Evolutionary conservation across 2,329 filamentous ascomycete species (phyloP).

Genomic region (Xylaria sp.): DNA sequence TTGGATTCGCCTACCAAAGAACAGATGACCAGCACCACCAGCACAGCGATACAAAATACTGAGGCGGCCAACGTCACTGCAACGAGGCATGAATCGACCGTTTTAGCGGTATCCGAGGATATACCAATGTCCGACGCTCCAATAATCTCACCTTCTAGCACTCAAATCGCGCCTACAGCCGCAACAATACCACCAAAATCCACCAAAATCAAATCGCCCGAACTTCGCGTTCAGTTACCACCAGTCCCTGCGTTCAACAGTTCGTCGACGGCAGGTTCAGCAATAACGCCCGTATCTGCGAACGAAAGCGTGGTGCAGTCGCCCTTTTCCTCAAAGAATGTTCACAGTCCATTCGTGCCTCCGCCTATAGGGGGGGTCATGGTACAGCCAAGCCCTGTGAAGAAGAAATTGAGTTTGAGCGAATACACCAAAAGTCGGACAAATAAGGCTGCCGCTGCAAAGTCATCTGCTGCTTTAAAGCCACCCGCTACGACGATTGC

Average conservation of each 20-base stretch:
- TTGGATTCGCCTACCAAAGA: conserved; percentile 46
- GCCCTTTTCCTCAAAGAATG: conserved; percentile 51
- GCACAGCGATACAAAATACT: conserved; percentile 1
- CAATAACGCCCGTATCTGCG: conserved; percentile 55
- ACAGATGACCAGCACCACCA: conserved; percentile 27
- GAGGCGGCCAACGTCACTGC: conserved; percentile 23
- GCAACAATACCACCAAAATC: conserved; percentile 2
- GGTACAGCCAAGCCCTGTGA: conserved; percentile 63
- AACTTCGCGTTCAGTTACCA: conserved; percentile 60
- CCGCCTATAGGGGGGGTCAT: conserved; percentile 50
- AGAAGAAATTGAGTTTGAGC: conserved; percentile 71
- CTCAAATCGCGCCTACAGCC: conserved; percentile 8
- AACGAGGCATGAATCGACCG: background rate
- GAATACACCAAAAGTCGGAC: conserved; percentile 67
- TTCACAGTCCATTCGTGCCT: conserved; percentile 51
- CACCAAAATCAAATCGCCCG: conserved; percentile 34
- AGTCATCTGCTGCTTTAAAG: conserved; percentile 48
- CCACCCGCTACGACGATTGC: conserved; percentile 43
- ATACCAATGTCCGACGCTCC: conserved; percentile 45
- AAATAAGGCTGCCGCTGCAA: conserved; percentile 58
- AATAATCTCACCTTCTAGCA: conserved; percentile 37
- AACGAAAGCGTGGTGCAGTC: conserved; percentile 54
- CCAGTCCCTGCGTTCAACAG: conserved; percentile 58
- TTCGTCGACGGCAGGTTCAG: conserved; percentile 43
- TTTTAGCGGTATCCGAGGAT: conserved; percentile 22